Evolutionary conservation across 192 early-diverging fungal species (phyloP).

Genomic region (Coemansia javaensis): DNA sequence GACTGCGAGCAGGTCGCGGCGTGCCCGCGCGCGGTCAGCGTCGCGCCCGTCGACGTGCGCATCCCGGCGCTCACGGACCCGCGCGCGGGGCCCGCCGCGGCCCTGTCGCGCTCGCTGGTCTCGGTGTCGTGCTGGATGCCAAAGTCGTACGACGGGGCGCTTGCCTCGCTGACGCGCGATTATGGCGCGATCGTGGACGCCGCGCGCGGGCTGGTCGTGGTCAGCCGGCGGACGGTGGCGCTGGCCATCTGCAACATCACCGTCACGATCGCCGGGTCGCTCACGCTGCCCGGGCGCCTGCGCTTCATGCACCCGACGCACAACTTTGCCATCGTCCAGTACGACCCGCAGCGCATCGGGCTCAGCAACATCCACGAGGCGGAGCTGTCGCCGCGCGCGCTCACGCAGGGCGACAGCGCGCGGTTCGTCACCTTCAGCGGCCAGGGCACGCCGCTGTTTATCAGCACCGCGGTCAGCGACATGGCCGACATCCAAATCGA

Average conservation of each 20-base stretch:
- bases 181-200: slow-evolving; percentile 79
- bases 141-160: slow-evolving; percentile 18
- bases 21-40: slow-evolving; percentile 4
- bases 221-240: slow-evolving; percentile 76
- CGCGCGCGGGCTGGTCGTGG: slow-evolving; percentile 73
- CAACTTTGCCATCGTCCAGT: slow-evolving; percentile 81
- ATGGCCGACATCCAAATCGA: slow-evolving; percentile 53
- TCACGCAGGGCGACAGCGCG: slow-evolving; percentile 62
- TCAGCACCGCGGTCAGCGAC: slow-evolving; percentile 61
- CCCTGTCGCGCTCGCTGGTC: slow-evolving; percentile 28
- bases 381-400: slow-evolving; percentile 52
- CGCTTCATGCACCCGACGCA: slow-evolving; percentile 82
- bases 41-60: slow-evolving; percentile 12
- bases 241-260: slow-evolving; percentile 72
- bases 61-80: slow-evolving; percentile 23
- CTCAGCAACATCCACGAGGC: slow-evolving; percentile 65
- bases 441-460: slow-evolving; percentile 54
- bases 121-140: slow-evolving; percentile 18
- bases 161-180: slow-evolving; percentile 5
- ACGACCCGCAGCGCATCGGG: slow-evolving; percentile 70
- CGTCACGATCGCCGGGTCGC: slow-evolving; percentile 80
- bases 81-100: slow-evolving; percentile 14
- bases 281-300: slow-evolving; percentile 82
- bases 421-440: slow-evolving; percentile 55
- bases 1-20: slow-evolving; percentile 15